Base-by-base conservation (phyloP, 2,329 filamentous ascomycete genomes). In the Clonostachys sp. region DNA sequence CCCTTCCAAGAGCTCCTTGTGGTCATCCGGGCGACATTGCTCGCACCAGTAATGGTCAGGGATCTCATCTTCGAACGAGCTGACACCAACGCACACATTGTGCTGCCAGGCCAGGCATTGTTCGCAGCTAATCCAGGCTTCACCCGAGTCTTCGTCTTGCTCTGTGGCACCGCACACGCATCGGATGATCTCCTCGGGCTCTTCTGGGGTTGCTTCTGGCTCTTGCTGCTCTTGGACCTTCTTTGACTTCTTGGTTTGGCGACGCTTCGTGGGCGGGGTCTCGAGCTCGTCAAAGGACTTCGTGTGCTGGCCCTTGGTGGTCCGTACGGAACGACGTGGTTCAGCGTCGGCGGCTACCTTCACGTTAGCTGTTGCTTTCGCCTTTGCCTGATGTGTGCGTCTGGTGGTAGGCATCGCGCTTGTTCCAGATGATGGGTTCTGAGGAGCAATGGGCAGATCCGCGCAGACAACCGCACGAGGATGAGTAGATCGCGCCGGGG, bases 101-200 rank as follows among this genome's bases (percentile, higher is more conserved):
- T 99, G 94, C 68, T 99, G 94, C 94, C 94, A 99, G 40, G 87
- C 92, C 44, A 83, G 83, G 67, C 94, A 99, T 42, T 81, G 82
- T 66, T 99, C 94, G 72, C 94, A 99, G 51, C 88, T 90, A 59
- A 99, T 96, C 91, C 95, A 97, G 45, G 91, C 85, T 57, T 94
- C 86, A 55, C 87, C 89, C 13, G 89, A 85, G 56, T 95, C 89
- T 56, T 92, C 89, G 50, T 91, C 87, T 55, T 91, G 87, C 57
- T 89, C 87, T 41, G 88, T 88, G 50, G 89, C 86, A 55, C 94
- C 92, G 62, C 92, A 99, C 44, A 96, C 87, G 66, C 92, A 99
- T 55, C 92, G 87, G 54, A 97, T 95, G 55, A 94, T 80, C 60
- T 91, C 88, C 45, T 70, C 55, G 47, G 77, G 74, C 49, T 70